phyloP scores from a whole-genome alignment of 768 basidiomycete genomes.

The Lactarius evosmus region DNA sequence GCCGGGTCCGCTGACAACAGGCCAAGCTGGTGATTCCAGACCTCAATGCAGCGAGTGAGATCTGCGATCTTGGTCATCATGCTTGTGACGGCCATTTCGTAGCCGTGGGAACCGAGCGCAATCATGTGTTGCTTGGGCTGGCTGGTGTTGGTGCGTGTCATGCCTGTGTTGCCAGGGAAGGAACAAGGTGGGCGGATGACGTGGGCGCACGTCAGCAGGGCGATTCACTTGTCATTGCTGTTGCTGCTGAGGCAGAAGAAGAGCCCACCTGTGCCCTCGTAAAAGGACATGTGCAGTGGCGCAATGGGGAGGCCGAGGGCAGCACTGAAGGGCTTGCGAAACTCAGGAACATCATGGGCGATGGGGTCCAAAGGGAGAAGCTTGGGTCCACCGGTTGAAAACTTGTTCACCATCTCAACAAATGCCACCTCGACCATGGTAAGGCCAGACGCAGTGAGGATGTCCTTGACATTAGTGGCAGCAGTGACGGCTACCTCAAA shows the following conservation, averaged over 20 bases:
- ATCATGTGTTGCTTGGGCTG: slow-evolving; percentile 11
- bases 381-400: slow-evolving; percentile 33
- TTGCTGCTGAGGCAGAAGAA: slow-evolving; percentile 34
- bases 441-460: slow-evolving; percentile 29
- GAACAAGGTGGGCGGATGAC: slow-evolving; percentile 38
- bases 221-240: slow-evolving; percentile 31
- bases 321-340: slow-evolving; percentile 38
- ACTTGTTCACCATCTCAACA: slow-evolving; percentile 31
- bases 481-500: slow-evolving; percentile 30
- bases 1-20: slow-evolving; percentile 29
- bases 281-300: slow-evolving; percentile 34
- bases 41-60: slow-evolving; percentile 13
- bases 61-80: slow-evolving; percentile 19
- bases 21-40: slow-evolving; percentile 29
- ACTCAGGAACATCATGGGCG: slow-evolving; percentile 32
- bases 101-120: slow-evolving; percentile 18
- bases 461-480: slow-evolving; percentile 26
- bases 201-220: slow-evolving; percentile 38
- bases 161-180: slow-evolving; percentile 31
- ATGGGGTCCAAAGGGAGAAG: slow-evolving; percentile 34
- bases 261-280: slow-evolving; percentile 40
- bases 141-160: not conserved
- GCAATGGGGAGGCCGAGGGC: slow-evolving; percentile 41
- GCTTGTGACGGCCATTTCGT: slow-evolving; percentile 13
- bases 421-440: slow-evolving; percentile 33